Base-by-base conservation (phyloP, 148 eudicot genomes). In the Gaultheria prostrata region DNA sequence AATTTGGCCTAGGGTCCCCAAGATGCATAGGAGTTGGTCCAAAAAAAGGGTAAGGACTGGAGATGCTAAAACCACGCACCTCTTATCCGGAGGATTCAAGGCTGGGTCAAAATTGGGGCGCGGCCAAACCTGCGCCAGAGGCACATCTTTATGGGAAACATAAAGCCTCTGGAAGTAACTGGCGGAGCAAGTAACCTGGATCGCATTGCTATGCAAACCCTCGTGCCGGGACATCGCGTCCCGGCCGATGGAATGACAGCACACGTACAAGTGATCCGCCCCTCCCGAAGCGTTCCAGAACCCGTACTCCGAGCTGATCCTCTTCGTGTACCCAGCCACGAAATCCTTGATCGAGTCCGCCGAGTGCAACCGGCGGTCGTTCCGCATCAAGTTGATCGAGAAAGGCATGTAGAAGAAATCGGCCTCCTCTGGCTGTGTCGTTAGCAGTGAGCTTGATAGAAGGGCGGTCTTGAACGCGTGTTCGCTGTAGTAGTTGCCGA, bases 101-200 rank as follows among this genome's bases (percentile, higher is more conserved):
- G 33, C 54, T 53, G 48, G n/a, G 1, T 86, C 59, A 4, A 21
- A 32, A 3, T 63, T 39, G 12, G 24, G 77, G 18, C 91, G 89
- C 20, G 91, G 91, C 89, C 91, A 89, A 69, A 89, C 83, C 77
- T 89, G 91, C 28, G 91, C 88, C 84, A 89, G 71, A 6, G 84
- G 79, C 8, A 89, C 79, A 79, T 89, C 91, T 82, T 85, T 89
- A 20, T 87, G 91, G 50, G 89, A 45, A 48, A 83, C 67, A 50
- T 83, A 89, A 39, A 87, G 84, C 89, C 88, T 87, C 85, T 89
- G 91, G 33, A 84, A 87, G 77, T 89, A 89, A 74, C 88, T 85
- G 18, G 85, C 79, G 2, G 91, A 89, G 69, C 91, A 89, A 43
- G 88, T 85, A 5, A 85, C 78, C 83, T 89, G 89, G 74, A 89